Conservation (phyloP, 805 yeast genomes). For the Soucietia sequanensis region DNA sequence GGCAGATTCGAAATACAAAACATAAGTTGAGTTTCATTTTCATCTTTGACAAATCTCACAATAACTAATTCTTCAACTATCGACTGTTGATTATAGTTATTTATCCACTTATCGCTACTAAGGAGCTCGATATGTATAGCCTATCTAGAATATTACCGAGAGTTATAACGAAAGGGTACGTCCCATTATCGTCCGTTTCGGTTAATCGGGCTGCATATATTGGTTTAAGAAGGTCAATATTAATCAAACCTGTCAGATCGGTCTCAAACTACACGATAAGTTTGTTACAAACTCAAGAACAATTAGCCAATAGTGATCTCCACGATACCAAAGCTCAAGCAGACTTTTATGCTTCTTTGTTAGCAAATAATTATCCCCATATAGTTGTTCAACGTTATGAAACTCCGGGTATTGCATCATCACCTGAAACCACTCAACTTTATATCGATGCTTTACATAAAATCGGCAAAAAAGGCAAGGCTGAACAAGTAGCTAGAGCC, state of each 20-base stretch:
- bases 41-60: too few species aligned
- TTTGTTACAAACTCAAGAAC: slow-evolving; percentile 56
- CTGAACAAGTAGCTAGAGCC: slow-evolving; percentile 60
- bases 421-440: slow-evolving; percentile 72
- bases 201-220: neutral
- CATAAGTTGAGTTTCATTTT: too few species aligned
- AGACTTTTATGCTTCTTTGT: slow-evolving; percentile 70
- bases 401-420: slow-evolving; percentile 86
- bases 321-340: slow-evolving; percentile 74
- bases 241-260: slow-evolving; percentile 4
- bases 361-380: slow-evolving; percentile 88
- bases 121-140: slow-evolving; percentile 3
- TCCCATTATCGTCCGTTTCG: neutral
- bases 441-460: slow-evolving; percentile 80
- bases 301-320: slow-evolving; percentile 77
- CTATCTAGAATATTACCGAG: slow-evolving; percentile 7
- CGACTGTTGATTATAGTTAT: too few species aligned
- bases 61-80: too few species aligned
- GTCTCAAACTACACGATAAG: slow-evolving; percentile 27
- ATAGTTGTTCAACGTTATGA: slow-evolving; percentile 93
- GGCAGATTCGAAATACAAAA: too few species aligned
- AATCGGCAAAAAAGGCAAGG: slow-evolving; percentile 75
- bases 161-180: neutral
- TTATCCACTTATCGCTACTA: neutral
- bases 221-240: slow-evolving; percentile 1